phyloP scores from a whole-genome alignment of 306 rosid genomes.

The Lablab purpureus region DNA sequence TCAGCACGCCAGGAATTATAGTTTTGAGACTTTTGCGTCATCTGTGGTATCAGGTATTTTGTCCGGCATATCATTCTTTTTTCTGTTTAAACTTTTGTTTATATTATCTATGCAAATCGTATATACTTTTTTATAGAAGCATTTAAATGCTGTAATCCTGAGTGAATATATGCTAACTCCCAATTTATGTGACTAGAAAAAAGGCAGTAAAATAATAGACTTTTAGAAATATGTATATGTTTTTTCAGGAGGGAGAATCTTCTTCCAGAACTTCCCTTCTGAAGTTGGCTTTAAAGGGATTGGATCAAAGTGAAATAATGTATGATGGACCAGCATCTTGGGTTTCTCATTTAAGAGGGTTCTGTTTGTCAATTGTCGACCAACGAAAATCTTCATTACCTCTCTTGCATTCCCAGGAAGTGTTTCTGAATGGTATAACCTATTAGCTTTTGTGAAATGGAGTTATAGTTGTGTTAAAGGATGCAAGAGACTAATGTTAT shows the following conservation, averaged over 20 bases:
- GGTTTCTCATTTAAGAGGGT: constrained; percentile 69
- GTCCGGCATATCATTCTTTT: constrained; percentile 31
- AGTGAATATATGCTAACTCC: constrained; percentile 29
- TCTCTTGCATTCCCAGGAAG: constrained; percentile 67
- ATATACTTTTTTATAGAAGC: constrained; percentile 17
- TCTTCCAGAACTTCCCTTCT: constrained; percentile 60
- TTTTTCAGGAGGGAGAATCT: constrained; percentile 72
- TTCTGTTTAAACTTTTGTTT: constrained; percentile 30
- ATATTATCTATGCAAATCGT: not conserved
- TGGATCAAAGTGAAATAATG: constrained; percentile 52
- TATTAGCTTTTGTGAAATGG: constrained; percentile 34
- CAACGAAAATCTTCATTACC: constrained; percentile 67
- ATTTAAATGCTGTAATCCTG: constrained; percentile 37
- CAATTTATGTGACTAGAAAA: constrained; percentile 4
- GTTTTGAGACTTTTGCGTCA: constrained; percentile 65
- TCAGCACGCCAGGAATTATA: constrained; percentile 78
- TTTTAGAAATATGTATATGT: constrained; percentile 40
- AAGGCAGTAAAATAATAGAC: constrained; percentile 19
- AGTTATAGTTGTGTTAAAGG: constrained; percentile 39
- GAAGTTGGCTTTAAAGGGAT: constrained; percentile 53
- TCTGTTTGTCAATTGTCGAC: constrained; percentile 68
- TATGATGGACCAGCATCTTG: constrained; percentile 59
- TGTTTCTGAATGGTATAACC: constrained; percentile 69
- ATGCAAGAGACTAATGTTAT: constrained; percentile 41
- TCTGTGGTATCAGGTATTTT: constrained; percentile 81